A percentile compares a stretch with the other conserved stretches of the same genome.
These are phyloP conservation scores for Cytauxzoon felis DNA, from an alignment of 169 alveolate species.

Conservation along the genomic window DNA sequence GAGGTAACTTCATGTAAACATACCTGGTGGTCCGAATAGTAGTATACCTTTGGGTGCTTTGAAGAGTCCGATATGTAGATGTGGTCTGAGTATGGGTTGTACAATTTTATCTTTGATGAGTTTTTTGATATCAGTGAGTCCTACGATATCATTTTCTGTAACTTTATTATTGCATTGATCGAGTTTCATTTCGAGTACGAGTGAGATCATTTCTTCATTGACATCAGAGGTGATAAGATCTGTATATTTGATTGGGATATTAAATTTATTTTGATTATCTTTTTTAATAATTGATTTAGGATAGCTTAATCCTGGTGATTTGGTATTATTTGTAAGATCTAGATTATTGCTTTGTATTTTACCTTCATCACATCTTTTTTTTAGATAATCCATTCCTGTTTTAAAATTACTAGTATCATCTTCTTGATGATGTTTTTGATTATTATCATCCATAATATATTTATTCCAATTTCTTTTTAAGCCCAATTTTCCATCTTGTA, in stretches of 20 bases:
- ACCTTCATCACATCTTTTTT: constrained; percentile 26
- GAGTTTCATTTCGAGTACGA: constrained; percentile 53
- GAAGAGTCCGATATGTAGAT: constrained; percentile 79
- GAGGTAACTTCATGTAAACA: too few species aligned
- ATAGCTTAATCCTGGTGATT: background rate
- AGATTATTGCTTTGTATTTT: background rate
- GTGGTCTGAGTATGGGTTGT: constrained; percentile 81
- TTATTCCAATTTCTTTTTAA: background rate
- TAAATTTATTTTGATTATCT: background rate
- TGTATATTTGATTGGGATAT: constrained; percentile 1
- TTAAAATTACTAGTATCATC: constrained; percentile 2
- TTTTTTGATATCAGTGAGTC: constrained; percentile 68
- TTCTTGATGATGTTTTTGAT: background rate
- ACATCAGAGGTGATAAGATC: constrained; percentile 40
- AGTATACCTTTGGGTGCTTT: constrained; percentile 84
- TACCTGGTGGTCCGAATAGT: constrained; percentile 86
- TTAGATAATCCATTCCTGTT: constrained; percentile 24
- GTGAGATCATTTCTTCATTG: constrained; percentile 38
- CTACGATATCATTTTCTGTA: constrained; percentile 66
- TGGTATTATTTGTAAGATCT: background rate
- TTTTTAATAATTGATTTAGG: background rate
- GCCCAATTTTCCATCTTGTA: too few species aligned
- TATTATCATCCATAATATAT: background rate
- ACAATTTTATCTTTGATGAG: constrained; percentile 78
- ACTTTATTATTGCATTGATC: constrained; percentile 31